phyloP scores from a whole-genome alignment of 192 early-diverging fungal species.

The Mortierella hygrophila region DNA sequence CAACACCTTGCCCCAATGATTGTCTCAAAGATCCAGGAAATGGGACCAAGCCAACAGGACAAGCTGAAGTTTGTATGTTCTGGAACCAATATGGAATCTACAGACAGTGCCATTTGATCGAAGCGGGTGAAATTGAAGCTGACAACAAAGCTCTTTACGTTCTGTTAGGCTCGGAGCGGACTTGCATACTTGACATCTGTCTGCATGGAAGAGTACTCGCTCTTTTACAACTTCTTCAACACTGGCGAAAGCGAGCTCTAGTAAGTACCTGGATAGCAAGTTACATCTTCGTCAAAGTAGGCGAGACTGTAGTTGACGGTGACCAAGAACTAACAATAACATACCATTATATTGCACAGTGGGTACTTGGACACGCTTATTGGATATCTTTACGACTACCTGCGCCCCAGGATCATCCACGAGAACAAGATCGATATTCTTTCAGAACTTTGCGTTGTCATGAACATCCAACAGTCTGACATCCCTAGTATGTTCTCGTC shows the following conservation, averaged over 20 bases:
- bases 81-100: no score
- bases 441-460: slow-evolving; percentile 83
- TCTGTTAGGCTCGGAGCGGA: slow-evolving; percentile 74
- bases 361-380: slow-evolving; percentile 82
- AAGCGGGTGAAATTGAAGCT: not conserved
- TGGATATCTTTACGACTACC: slow-evolving; percentile 83
- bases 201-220: slow-evolving; percentile 84
- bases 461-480: slow-evolving; percentile 70
- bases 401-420: slow-evolving; percentile 91
- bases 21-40: slow-evolving; percentile 68
- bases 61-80: slow-evolving; percentile 69
- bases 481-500: slow-evolving; percentile 35
- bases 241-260: slow-evolving; percentile 78
- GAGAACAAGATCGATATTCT: slow-evolving; percentile 85
- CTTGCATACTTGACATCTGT: slow-evolving; percentile 88
- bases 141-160: not conserved
- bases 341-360: slow-evolving; percentile 47
- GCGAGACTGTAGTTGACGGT: not conserved
- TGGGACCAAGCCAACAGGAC: slow-evolving; percentile 64
- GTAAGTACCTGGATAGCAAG: slow-evolving; percentile 61
- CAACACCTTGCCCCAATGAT: slow-evolving; percentile 78
- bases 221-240: slow-evolving; percentile 87
- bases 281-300: not conserved
- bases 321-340: not conserved
- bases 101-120: not conserved